These are phyloP conservation scores for Protea cynaroides DNA, from an alignment of 164 flowering plant genomes.

Conservation along the genomic window DNA sequence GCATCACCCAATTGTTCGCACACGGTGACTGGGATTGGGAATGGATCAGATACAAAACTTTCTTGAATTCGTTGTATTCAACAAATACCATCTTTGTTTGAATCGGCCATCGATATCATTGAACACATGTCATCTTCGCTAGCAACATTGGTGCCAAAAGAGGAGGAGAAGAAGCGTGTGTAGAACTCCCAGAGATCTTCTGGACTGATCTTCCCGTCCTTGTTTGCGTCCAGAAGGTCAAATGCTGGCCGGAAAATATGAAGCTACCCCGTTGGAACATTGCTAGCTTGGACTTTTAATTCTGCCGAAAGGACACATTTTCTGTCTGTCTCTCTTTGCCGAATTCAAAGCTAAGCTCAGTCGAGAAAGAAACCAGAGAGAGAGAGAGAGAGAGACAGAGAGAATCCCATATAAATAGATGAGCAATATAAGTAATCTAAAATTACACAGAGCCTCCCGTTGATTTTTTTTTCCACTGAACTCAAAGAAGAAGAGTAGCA, in stretches of 20 bases:
- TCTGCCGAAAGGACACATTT: constrained; percentile 78
- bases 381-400: too few relatives aligned
- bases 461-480: too few relatives aligned
- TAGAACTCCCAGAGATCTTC: constrained; percentile 67
- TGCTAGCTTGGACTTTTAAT: constrained; percentile 6
- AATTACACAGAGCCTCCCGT: too few relatives aligned
- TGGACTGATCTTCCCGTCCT: constrained; percentile 82
- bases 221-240: constrained; percentile 71
- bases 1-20: constrained; percentile 28
- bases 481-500: too few relatives aligned
- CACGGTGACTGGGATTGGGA: background rate
- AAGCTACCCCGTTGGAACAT: background rate
- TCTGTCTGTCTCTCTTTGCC: too few relatives aligned
- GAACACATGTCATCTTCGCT: constrained; percentile 54
- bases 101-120: constrained; percentile 77
- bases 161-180: constrained; percentile 14
- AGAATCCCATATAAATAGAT: too few relatives aligned
- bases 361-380: too few relatives aligned
- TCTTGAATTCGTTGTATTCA: constrained; percentile 75
- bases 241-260: constrained; percentile 58
- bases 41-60: constrained; percentile 22
- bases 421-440: too few relatives aligned
- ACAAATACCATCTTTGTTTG: constrained; percentile 66
- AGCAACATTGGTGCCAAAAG: constrained; percentile 7
- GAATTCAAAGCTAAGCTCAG: too few relatives aligned